Evolutionary conservation across 192 early-diverging fungal species (phyloP).

Genomic region (Coemansia sp.): DNA sequence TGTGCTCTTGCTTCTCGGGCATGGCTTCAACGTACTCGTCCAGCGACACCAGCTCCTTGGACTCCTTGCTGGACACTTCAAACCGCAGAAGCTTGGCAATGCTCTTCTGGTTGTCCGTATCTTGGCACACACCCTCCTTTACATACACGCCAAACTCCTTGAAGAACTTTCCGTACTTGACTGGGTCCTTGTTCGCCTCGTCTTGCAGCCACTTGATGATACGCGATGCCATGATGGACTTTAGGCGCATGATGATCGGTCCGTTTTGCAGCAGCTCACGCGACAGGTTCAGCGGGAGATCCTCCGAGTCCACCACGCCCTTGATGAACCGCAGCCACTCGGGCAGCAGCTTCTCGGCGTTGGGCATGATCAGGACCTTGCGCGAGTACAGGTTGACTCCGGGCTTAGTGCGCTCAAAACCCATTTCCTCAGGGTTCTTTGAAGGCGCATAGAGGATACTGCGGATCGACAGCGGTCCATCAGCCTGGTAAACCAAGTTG

Average conservation of each 20-base stretch:
- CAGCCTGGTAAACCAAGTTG: slow-evolving; percentile 88
- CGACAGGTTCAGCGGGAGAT: slow-evolving; percentile 96
- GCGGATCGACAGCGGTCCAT: slow-evolving; percentile 90
- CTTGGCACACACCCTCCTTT: slow-evolving; percentile 91
- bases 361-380: slow-evolving; percentile 96
- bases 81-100: slow-evolving; percentile 84
- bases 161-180: slow-evolving; percentile 72
- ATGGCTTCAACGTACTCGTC: slow-evolving; percentile 83
- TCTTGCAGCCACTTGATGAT: slow-evolving; percentile 81
- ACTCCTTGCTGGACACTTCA: slow-evolving; percentile 61
- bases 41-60: slow-evolving; percentile 57
- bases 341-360: slow-evolving; percentile 81
- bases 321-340: slow-evolving; percentile 88
- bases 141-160: slow-evolving; percentile 71
- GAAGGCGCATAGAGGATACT: slow-evolving; percentile 83
- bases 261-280: slow-evolving; percentile 95
- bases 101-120: slow-evolving; percentile 65
- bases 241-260: slow-evolving; percentile 74
- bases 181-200: slow-evolving; percentile 63
- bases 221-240: slow-evolving; percentile 86
- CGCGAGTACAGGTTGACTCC: slow-evolving; percentile 94
- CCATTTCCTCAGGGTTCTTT: slow-evolving; percentile 55
- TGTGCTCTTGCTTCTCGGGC: slow-evolving; percentile 86
- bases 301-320: slow-evolving; percentile 94
- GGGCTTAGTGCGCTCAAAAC: slow-evolving; percentile 60